Evolutionary conservation across 1,284 basidiomycete genomes (phyloP).

Genomic region (Tilletia setariae): DNA sequence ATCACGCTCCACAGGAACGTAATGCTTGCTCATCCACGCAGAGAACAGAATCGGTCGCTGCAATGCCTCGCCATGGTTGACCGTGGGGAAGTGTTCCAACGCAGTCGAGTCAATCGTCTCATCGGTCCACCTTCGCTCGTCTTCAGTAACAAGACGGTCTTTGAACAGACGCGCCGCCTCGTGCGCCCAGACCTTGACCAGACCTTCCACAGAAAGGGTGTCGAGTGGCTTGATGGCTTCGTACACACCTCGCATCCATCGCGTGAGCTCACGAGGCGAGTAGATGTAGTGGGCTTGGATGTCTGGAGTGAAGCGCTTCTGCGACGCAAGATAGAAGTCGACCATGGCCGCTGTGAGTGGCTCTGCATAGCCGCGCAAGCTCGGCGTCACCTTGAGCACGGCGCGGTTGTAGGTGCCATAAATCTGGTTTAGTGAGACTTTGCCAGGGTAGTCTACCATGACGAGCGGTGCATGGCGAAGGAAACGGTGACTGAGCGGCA

Average conservation of each 20-base stretch:
- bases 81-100: constrained; percentile 83
- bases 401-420: constrained; percentile 99
- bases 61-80: constrained; percentile 72
- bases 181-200: constrained; percentile 97
- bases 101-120: constrained; percentile 83
- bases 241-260: constrained; percentile 96
- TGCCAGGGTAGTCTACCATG: constrained; percentile 99
- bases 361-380: constrained; percentile 85
- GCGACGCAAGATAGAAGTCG: constrained; percentile 86
- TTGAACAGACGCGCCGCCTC: constrained; percentile 96
- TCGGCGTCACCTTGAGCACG: constrained; percentile 90
- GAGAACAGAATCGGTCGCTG: constrained; percentile 90
- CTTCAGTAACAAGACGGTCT: constrained; percentile 76
- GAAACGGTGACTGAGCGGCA: constrained; percentile 95
- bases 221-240: constrained; percentile 92
- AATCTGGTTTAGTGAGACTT: constrained; percentile 94
- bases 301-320: constrained; percentile 90
- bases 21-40: constrained; percentile 98
- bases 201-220: constrained; percentile 81
- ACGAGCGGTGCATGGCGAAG: constrained; percentile 95
- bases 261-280: constrained; percentile 95
- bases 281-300: constrained; percentile 98
- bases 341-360: constrained; percentile 98
- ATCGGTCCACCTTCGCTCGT: constrained; percentile 74
- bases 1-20: constrained; percentile 90